These are phyloP conservation scores for Suhomyces xylopsoci DNA, from an alignment of 805 yeast species.

Conservation along the genomic window DNA sequence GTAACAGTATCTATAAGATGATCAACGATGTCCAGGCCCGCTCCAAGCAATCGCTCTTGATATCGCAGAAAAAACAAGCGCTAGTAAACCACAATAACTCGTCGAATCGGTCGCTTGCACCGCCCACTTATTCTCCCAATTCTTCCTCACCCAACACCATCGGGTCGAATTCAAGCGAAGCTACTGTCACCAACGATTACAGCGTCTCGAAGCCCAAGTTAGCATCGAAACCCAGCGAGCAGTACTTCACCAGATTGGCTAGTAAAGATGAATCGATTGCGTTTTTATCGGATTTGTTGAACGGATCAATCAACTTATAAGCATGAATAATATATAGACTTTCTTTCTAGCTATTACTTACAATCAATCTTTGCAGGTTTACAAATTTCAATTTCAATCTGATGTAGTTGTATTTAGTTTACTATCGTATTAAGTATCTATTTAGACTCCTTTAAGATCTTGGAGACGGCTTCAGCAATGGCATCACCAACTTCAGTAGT, in stretches of 20 bases:
- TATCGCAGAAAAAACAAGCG: background rate
- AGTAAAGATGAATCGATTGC: constrained; percentile 29
- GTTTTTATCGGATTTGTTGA: constrained; percentile 30
- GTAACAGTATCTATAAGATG: background rate
- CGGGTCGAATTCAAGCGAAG: constrained; percentile 6
- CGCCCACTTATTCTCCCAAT: background rate
- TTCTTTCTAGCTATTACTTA: background rate
- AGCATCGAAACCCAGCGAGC: background rate
- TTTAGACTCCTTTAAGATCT: constrained; percentile 37
- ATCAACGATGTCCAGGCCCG: constrained; percentile 1
- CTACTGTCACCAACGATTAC: constrained; percentile 7
- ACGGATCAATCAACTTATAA: constrained; percentile 19
- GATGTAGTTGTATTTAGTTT: too few relatives aligned
- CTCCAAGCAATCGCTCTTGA: background rate
- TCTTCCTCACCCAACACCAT: background rate
- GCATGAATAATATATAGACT: background rate
- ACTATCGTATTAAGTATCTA: background rate
- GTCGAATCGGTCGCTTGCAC: background rate
- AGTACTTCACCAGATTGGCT: background rate
- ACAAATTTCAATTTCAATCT: too few relatives aligned
- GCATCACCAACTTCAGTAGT: constrained; percentile 96
- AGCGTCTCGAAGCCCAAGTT: background rate
- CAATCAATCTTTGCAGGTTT: too few relatives aligned
- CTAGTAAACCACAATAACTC: background rate
- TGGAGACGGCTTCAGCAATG: constrained; percentile 67